A percentile compares a stretch with the other conserved stretches of the same genome.
Evolutionary conservation across 352 stramenopile genomes (phyloP).

Genomic region (Phytophthora pisi): DNA sequence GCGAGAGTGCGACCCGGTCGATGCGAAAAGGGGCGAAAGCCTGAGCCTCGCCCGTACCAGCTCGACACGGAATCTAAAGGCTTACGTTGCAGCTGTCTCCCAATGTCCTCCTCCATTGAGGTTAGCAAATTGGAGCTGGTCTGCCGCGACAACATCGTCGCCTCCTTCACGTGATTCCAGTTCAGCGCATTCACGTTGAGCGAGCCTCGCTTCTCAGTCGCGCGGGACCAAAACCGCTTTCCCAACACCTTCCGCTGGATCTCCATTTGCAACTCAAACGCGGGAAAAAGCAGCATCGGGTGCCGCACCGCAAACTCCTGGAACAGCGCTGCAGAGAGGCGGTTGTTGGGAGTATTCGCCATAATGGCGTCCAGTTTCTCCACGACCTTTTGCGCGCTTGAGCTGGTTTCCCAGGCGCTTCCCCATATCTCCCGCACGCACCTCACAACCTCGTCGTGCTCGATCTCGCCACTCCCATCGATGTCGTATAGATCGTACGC

Average conservation of each 20-base stretch:
- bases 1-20: slow-evolving; percentile 18
- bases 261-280: slow-evolving; percentile 70
- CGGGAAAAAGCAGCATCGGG: slow-evolving; percentile 72
- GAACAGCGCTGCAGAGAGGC: slow-evolving; percentile 50
- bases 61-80: neutral
- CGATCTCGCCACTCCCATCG: slow-evolving; percentile 74
- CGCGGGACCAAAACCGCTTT: slow-evolving; percentile 61
- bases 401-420: slow-evolving; percentile 53
- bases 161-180: slow-evolving; percentile 44
- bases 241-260: slow-evolving; percentile 65
- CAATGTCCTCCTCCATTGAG: slow-evolving; percentile 41
- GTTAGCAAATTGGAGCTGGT: slow-evolving; percentile 30
- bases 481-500: slow-evolving; percentile 79
- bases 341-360: slow-evolving; percentile 35
- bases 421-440: slow-evolving; percentile 72
- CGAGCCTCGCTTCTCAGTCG: slow-evolving; percentile 45
- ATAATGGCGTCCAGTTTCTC: slow-evolving; percentile 60
- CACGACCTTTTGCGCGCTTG: slow-evolving; percentile 62
- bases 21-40: slow-evolving; percentile 16
- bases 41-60: slow-evolving; percentile 21
- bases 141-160: slow-evolving; percentile 35
- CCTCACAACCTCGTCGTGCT: slow-evolving; percentile 49
- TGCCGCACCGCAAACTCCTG: slow-evolving; percentile 62
- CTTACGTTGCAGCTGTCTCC: slow-evolving; percentile 29
- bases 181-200: slow-evolving; percentile 43